Base-by-base conservation (phyloP, 805 yeast species). In the Komagataella kurtzmanii region DNA sequence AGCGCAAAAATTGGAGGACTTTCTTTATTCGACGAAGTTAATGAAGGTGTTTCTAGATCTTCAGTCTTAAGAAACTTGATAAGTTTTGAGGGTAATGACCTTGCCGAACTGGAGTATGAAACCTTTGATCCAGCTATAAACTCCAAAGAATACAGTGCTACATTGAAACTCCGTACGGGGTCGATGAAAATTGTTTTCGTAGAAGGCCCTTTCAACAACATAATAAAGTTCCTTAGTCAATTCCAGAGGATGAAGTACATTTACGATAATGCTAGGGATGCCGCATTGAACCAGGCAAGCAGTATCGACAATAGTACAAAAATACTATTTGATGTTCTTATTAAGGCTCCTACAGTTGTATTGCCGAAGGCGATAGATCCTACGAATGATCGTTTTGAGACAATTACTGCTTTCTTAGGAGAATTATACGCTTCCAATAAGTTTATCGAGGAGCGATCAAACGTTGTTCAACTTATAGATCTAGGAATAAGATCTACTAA, bases 231-330 rank as follows among this genome's bases (percentile, higher is more conserved):
- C 59, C 68, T 88, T 58, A 79, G 79, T 56, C 85, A 84, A 57
- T 86, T 95, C 60, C 83, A 80, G 53, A 77, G 77, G 57, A 88
- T 91, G 96, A 93, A 93, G 65, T 79, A 77, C 3, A 73, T 90
- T n/a, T 95, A 86, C 64, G 99, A 93, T 60, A 71, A 77, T 18
- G 95, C 98, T 0, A 76, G 98, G 53, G 88, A 84, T 59, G 87
- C 89, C 8, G 96, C 98, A 0, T 77, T 88, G 57, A 79, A 84
- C 57, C 95, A 87, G 63, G 93, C 93, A 0, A 79, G 71, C 47
- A 76, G 67, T 50, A 72, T 77, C 54, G 78, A 79, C 50, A 72
- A 68, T 52, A 79, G 86, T 0, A 75, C 70, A 48, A 76, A 73
- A 56, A 80, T 89, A 66, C 80, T 81, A 56, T 76, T 90, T 61